Evolutionary conservation across 2,329 filamentous ascomycete species (phyloP), one percentile per base, ranked within the genome.

Genomic region (Ceratocystis huliohia): DNA sequence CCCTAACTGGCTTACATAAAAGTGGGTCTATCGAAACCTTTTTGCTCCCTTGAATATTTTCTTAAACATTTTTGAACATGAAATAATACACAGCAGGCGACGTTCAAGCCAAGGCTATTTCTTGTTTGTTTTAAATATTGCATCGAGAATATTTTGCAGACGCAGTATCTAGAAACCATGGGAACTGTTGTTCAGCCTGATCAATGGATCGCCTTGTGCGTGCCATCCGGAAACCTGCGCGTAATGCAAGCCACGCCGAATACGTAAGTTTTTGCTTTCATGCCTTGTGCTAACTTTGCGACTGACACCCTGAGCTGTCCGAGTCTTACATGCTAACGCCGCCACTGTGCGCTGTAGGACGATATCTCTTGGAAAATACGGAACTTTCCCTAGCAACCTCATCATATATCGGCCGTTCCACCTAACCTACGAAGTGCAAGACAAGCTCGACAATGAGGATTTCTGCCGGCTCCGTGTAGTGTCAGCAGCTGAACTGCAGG

Each of bases 381-480:
- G 94, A 70, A 85, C 85, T 1, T 96, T 99, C 73, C 88, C 90
- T 17, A 86, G 89, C 64, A 96, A 97, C 73, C 83, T 94, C 41
- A 84, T 99, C 59, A 84, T 99, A 69, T 88, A 91, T n/a, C 87
- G 94, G 6, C 94, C 94, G 0, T 96, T 90, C 74, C 85, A 96
- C 77, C 80, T 95, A 68, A 97, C 92, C 0, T 99, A 91, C 76
- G 93, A 97, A 75, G 81, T 97, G 1, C 82, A 88, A 69, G 91
- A 96, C 71, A 84, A 83, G 72, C 76, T 80, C 30, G 81, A 86
- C 3, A 82, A 82, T 68, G 84, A 88, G 70, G 79, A 78, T 69
- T 88, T 86, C 70, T 84, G 85, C 61, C 81, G 85, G 15, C 77
- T 97, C 65, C 88, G 91, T 44, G 80, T 96, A 2, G 89, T 96